Percentiles rank a stretch among this genome's conserved stretches.
phyloP scores from a whole-genome alignment of 768 basidiomycete species.

The Tylopilus sp. region DNA sequence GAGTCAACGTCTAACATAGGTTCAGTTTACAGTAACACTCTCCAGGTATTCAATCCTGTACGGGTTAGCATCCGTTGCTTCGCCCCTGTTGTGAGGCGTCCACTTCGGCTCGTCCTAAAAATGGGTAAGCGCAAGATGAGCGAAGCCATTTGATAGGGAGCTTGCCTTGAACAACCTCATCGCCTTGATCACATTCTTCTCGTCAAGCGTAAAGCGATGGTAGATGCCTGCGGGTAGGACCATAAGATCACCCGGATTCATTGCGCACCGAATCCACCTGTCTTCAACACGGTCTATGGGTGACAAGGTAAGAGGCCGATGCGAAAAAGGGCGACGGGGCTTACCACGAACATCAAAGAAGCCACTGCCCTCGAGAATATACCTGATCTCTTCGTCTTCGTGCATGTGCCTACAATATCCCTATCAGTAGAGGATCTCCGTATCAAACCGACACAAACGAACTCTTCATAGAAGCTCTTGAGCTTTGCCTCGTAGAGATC shows the following conservation, averaged over 20 bases:
- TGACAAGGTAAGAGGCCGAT: neutral
- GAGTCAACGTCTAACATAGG: no score
- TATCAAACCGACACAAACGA: slow-evolving; percentile 19
- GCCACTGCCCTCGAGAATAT: slow-evolving; percentile 77
- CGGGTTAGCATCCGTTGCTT: slow-evolving; percentile 60
- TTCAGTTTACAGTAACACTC: slow-evolving; percentile 39
- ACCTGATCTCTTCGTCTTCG: slow-evolving; percentile 95
- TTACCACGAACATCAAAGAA: slow-evolving; percentile 90
- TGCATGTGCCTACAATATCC: slow-evolving; percentile 70
- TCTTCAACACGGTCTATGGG: slow-evolving; percentile 59
- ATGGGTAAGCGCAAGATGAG: neutral
- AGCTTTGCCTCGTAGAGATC: slow-evolving; percentile 79
- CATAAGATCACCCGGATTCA: slow-evolving; percentile 77
- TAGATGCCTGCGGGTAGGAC: slow-evolving; percentile 90
- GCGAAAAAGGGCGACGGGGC: slow-evolving; percentile 14
- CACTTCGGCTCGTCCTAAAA: slow-evolving; percentile 88
- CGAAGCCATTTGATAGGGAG: neutral
- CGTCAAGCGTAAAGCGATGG: slow-evolving; percentile 93
- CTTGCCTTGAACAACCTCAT: slow-evolving; percentile 82
- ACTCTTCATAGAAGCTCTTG: slow-evolving; percentile 84
- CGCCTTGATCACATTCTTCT: slow-evolving; percentile 66
- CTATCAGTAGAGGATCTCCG: neutral
- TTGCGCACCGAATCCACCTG: slow-evolving; percentile 77
- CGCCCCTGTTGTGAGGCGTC: slow-evolving; percentile 68
- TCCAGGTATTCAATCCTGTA: slow-evolving; percentile 61